Conservation (phyloP, 2,329 filamentous ascomycete species). For the Exophiala viscosa region DNA sequence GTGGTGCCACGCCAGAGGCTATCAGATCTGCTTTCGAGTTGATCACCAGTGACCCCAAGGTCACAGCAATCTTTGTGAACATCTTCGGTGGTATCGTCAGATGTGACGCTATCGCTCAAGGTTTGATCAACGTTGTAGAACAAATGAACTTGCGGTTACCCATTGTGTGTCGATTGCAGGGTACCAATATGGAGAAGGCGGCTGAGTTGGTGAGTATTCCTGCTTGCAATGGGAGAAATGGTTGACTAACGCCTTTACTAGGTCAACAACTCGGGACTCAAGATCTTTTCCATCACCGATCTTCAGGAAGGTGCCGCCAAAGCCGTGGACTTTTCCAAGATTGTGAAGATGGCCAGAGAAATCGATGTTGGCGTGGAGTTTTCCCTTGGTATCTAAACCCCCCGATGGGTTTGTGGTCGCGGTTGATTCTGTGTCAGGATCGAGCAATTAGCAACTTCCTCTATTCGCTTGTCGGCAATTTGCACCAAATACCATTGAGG, state of each 20-base stretch:
- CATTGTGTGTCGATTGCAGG: slow-evolving; percentile 94
- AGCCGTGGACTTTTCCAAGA: slow-evolving; percentile 97
- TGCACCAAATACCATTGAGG: not conserved
- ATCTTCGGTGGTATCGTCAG: slow-evolving; percentile 99
- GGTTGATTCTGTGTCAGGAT: slow-evolving; percentile 21
- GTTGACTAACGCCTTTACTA: slow-evolving; percentile 29
- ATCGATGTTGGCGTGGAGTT: slow-evolving; percentile 98
- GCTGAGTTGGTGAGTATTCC: slow-evolving; percentile 64
- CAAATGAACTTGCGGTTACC: slow-evolving; percentile 93
- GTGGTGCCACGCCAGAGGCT: slow-evolving; percentile 91
- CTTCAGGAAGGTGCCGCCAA: slow-evolving; percentile 96
- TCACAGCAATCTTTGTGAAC: slow-evolving; percentile 99
- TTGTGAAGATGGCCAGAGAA: slow-evolving; percentile 96
- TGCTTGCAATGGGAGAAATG: not conserved
- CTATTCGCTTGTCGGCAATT: not conserved
- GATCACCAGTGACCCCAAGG: slow-evolving; percentile 97
- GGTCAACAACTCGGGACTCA: slow-evolving; percentile 96
- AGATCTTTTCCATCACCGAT: slow-evolving; percentile 99
- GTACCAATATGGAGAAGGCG: slow-evolving; percentile 95
- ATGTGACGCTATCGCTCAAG: slow-evolving; percentile 94
- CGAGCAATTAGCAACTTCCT: not conserved
- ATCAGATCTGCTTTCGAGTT: slow-evolving; percentile 98
- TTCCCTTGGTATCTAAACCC: slow-evolving; percentile 74
- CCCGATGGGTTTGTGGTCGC: slow-evolving; percentile 13
- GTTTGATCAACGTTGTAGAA: slow-evolving; percentile 91